Percentiles rank a stretch among this genome's conserved stretches.
These are phyloP conservation scores for Brassica nigra DNA, from an alignment of 345 rosid species.

Conservation along the genomic window DNA sequence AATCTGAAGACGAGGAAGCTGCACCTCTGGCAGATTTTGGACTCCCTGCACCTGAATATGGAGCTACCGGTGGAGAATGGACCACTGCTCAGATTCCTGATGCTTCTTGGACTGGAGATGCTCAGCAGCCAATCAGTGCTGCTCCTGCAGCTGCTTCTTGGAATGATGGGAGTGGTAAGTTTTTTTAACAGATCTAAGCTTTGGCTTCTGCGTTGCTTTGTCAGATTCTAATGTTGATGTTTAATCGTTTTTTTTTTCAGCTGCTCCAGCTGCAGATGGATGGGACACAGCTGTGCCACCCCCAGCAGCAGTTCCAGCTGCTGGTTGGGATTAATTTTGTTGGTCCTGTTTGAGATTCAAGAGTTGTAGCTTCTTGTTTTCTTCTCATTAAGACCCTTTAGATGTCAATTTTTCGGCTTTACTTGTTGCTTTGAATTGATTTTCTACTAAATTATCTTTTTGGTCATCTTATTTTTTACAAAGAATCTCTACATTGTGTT, in stretches of 20 bases:
- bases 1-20: conserved; percentile 53
- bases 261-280: conserved; percentile 8
- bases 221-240: background rate
- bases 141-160: conserved; percentile 46
- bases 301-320: background rate
- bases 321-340: conserved; percentile 5
- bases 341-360: conserved; percentile 2
- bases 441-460: background rate
- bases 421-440: background rate
- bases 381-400: conserved; percentile 8
- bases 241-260: background rate
- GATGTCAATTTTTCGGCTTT: background rate
- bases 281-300: conserved; percentile 23
- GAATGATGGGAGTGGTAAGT: conserved; percentile 43
- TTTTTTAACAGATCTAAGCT: background rate
- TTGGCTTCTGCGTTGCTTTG: background rate
- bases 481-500: background rate
- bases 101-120: conserved; percentile 54
- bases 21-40: conserved; percentile 2
- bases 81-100: conserved; percentile 45
- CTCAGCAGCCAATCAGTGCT: conserved; percentile 51
- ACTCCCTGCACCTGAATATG: conserved; percentile 44
- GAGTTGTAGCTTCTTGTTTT: conserved; percentile 19
- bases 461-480: background rate
- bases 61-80: conserved; percentile 52